Evolutionary conservation across 805 yeast species (phyloP).

Genomic region (Wickerhamomyces strasburgensis): DNA sequence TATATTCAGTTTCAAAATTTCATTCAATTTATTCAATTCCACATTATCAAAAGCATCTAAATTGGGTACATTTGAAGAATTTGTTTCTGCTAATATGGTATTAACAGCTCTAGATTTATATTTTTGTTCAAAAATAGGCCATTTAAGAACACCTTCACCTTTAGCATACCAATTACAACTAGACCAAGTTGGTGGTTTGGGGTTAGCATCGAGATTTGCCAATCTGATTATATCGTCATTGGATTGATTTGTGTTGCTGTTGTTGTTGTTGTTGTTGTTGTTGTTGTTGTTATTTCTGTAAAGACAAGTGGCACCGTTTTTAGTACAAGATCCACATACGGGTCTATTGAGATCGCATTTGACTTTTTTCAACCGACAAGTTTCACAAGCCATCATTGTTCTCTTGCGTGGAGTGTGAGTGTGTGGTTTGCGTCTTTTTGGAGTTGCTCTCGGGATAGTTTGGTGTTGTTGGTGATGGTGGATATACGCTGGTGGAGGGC

Average conservation of each 20-base stretch:
- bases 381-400: slow-evolving; percentile 32
- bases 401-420: slow-evolving; percentile 10
- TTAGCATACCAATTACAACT: slow-evolving; percentile 20
- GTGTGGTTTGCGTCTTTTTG: slow-evolving; percentile 5
- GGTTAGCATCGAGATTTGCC: slow-evolving; percentile 5
- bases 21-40: slow-evolving; percentile 6
- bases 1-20: slow-evolving; percentile 9
- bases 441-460: slow-evolving; percentile 1
- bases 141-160: slow-evolving; percentile 15
- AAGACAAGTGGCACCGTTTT: slow-evolving; percentile 13
- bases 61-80: slow-evolving; percentile 8
- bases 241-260: background rate
- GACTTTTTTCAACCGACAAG: slow-evolving; percentile 41
- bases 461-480: slow-evolving; percentile 2
- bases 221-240: slow-evolving; percentile 5
- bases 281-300: slow-evolving; percentile 10
- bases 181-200: slow-evolving; percentile 15
- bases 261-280: background rate
- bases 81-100: slow-evolving; percentile 8
- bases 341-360: slow-evolving; percentile 45
- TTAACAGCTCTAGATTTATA: slow-evolving; percentile 10
- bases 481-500: no score
- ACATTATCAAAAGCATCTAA: slow-evolving; percentile 5
- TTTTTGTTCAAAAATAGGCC: slow-evolving; percentile 18
- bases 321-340: slow-evolving; percentile 38